A percentile compares a stretch with the other conserved stretches of the same genome.
Conservation (phyloP, 768 basidiomycete genomes). For the Russula foetens region DNA sequence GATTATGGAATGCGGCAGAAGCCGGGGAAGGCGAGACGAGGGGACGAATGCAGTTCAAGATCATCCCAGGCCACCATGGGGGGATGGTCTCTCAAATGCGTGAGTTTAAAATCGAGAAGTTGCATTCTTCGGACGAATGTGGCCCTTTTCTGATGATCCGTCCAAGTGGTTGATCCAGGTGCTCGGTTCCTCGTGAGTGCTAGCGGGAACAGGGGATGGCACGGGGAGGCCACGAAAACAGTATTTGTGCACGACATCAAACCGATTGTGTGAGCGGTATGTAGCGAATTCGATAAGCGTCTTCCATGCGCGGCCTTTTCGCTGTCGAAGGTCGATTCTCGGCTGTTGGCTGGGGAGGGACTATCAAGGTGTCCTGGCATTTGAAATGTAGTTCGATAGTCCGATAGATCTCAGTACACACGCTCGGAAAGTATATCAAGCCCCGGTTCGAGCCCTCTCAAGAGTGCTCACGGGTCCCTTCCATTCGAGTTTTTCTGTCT, state of each 20-base stretch:
- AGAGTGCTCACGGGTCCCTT: neutral
- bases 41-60: conserved; percentile 81
- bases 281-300: conserved; percentile 5
- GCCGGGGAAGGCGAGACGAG: conserved; percentile 57
- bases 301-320: conserved; percentile 13
- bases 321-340: conserved; percentile 15
- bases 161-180: conserved; percentile 75
- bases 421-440: conserved; percentile 17
- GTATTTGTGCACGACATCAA: conserved; percentile 90
- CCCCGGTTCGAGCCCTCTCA: neutral
- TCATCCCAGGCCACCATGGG: conserved; percentile 93
- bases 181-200: conserved; percentile 83
- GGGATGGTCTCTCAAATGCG: conserved; percentile 90
- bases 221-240: conserved; percentile 83
- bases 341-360: neutral
- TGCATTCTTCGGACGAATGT: conserved; percentile 18
- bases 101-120: conserved; percentile 40
- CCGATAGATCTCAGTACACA: conserved; percentile 15
- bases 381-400: conserved; percentile 18
- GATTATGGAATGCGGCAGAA: conserved; percentile 87
- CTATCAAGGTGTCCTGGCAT: conserved; percentile 12
- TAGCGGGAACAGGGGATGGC: conserved; percentile 91
- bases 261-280: conserved; percentile 12
- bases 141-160: neutral
- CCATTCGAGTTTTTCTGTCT: neutral